These are phyloP conservation scores for Agroathelia rolfsii DNA, from an alignment of 1,284 basidiomycete genomes.

Conservation along the genomic window DNA sequence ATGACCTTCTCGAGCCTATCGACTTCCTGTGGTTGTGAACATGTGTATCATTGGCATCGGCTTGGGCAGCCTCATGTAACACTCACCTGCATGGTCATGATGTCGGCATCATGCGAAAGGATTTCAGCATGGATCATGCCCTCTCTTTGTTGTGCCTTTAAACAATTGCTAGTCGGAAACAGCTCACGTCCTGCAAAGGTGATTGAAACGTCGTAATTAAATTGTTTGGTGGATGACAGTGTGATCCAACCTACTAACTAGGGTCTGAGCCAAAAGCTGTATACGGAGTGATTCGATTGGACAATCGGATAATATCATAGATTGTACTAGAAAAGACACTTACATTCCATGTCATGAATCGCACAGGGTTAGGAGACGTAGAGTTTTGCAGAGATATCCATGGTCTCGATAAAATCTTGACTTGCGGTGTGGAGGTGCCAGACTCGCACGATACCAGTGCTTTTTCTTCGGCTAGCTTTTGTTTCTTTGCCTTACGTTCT, in stretches of 20 bases:
- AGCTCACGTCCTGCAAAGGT: constrained; percentile 59
- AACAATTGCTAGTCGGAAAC: constrained; percentile 77
- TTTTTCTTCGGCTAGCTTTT: constrained; percentile 14
- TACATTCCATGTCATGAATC: constrained; percentile 74
- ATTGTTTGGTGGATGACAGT: constrained; percentile 2
- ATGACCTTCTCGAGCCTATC: constrained; percentile 65
- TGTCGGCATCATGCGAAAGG: constrained; percentile 54
- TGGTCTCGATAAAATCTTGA: constrained; percentile 33
- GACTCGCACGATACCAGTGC: too few relatives aligned
- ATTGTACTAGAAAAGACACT: constrained; percentile 23
- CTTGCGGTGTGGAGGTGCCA: constrained; percentile 9
- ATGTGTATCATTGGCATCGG: too few relatives aligned
- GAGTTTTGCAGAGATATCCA: constrained; percentile 37
- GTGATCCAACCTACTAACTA: constrained; percentile 53
- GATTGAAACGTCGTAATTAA: constrained; percentile 2
- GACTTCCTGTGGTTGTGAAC: constrained; percentile 72
- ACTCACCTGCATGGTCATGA: constrained; percentile 75
- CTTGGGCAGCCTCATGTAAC: too few relatives aligned
- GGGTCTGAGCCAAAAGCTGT: constrained; percentile 66
- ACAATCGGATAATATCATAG: constrained; percentile 14
- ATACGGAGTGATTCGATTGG: constrained; percentile 8
- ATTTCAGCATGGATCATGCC: constrained; percentile 72
- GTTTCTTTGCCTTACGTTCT: constrained; percentile 42
- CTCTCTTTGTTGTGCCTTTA: constrained; percentile 64
- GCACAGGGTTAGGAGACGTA: constrained; percentile 23